Conservation (phyloP, 2,329 filamentous ascomycete species). For the Xylariales sp. region DNA sequence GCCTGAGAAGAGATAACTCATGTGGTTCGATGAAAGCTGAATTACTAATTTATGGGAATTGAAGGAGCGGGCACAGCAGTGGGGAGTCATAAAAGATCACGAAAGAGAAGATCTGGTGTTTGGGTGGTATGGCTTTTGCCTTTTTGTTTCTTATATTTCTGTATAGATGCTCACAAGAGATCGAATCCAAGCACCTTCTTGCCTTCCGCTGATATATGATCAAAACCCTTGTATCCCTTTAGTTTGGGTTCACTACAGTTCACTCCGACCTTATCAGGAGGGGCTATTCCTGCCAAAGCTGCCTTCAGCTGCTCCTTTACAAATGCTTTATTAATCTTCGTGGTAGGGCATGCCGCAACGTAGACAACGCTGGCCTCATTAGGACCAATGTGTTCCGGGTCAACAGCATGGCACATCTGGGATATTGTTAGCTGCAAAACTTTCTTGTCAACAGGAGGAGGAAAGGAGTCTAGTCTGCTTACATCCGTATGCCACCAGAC, state of each 20-base stretch:
- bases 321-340: slow-evolving; percentile 12
- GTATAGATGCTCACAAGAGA: no score
- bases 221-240: slow-evolving; percentile 2
- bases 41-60: no score
- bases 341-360: slow-evolving; percentile 30
- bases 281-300: not conserved
- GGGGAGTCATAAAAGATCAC: no score
- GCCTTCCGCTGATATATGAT: not conserved
- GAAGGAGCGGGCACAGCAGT: no score
- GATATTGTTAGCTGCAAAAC: not conserved
- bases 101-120: no score
- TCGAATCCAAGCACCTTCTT: slow-evolving; percentile 14
- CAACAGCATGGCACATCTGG: slow-evolving; percentile 33
- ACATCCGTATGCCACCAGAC: slow-evolving; percentile 38
- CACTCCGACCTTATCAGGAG: not conserved
- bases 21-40: no score
- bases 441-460: not conserved
- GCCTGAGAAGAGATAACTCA: no score
- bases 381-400: slow-evolving; percentile 28
- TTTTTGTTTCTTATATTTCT: no score
- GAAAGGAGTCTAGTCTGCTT: slow-evolving; percentile 12
- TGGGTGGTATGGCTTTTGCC: no score
- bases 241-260: slow-evolving; percentile 6
- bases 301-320: slow-evolving; percentile 1
- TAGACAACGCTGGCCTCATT: slow-evolving; percentile 28